A percentile compares a stretch with the other conserved stretches of the same genome.
Evolutionary conservation across 129 eudicot species (phyloP).

Genomic region (Scalesia atractyloides): DNA sequence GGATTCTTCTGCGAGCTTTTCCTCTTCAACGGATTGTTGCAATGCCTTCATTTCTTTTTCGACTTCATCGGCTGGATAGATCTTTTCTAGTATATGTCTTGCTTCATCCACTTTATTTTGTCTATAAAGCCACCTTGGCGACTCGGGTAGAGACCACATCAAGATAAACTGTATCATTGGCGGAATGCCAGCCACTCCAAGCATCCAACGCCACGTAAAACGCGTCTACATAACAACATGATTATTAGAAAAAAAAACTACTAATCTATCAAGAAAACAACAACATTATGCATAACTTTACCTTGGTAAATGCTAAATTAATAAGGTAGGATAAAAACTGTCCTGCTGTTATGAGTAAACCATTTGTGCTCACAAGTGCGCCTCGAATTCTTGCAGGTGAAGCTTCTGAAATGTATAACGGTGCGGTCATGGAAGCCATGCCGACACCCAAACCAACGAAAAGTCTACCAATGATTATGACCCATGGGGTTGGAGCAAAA

Average conservation of each 20-base stretch:
- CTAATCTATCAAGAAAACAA: not conserved
- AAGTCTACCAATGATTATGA: constrained; percentile 18
- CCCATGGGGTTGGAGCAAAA: constrained; percentile 24
- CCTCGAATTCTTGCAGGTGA: constrained; percentile 22
- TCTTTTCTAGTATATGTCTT: constrained; percentile 18
- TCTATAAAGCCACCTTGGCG: constrained; percentile 67
- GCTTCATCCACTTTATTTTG: constrained; percentile 46
- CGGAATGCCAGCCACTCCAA: constrained; percentile 34
- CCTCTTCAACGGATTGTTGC: constrained; percentile 31
- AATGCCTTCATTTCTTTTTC: constrained; percentile 42
- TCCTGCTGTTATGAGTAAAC: constrained; percentile 23
- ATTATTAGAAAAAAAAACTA: not conserved
- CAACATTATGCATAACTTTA: not conserved
- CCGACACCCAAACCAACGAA: constrained; percentile 23
- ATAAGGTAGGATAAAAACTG: constrained; percentile 12
- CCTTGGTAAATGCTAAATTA: constrained; percentile 23
- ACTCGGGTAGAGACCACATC: constrained; percentile 59
- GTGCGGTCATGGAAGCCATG: constrained; percentile 23
- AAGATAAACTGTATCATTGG: constrained; percentile 47
- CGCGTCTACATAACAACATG: constrained; percentile 5
- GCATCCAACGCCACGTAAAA: constrained; percentile 28
- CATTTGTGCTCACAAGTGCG: constrained; percentile 23
- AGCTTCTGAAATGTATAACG: constrained; percentile 25
- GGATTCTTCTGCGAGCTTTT: constrained; percentile 10
- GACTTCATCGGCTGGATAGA: constrained; percentile 38